Evolutionary conservation across 108 stramenopile species (phyloP).

Genomic region (Cyclotella cryptica): DNA sequence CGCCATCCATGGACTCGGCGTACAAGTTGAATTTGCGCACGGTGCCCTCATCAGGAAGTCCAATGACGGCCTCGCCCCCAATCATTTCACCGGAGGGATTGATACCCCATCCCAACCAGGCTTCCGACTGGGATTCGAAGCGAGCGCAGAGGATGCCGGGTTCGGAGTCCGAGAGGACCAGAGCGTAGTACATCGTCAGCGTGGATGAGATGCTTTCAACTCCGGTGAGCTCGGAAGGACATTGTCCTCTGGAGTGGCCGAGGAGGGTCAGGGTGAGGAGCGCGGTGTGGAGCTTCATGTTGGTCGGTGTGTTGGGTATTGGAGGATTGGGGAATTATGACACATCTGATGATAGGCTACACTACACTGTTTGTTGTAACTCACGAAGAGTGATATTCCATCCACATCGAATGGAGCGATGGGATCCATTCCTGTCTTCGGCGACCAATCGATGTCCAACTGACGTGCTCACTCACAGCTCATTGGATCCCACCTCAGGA

Average conservation of each 20-base stretch:
- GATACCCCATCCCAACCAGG: slow-evolving; percentile 33
- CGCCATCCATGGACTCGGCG: neutral
- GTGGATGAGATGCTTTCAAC: neutral
- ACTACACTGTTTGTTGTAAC: too few species aligned
- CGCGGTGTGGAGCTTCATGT: slow-evolving; percentile 11
- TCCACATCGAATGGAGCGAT: too few species aligned
- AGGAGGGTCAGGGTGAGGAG: slow-evolving; percentile 4
- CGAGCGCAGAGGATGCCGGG: slow-evolving; percentile 30
- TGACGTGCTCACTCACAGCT: too few species aligned
- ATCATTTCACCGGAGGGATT: slow-evolving; percentile 19
- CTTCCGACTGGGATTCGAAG: slow-evolving; percentile 13
- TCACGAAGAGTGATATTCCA: too few species aligned
- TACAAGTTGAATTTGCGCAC: slow-evolving; percentile 27
- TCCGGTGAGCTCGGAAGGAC: slow-evolving; percentile 1
- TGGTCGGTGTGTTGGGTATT: neutral
- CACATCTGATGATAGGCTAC: too few species aligned
- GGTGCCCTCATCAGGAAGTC: slow-evolving; percentile 22
- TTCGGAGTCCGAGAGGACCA: slow-evolving; percentile 14
- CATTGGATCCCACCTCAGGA: too few species aligned
- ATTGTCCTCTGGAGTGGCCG: neutral
- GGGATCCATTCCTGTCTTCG: too few species aligned
- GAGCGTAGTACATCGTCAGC: slow-evolving; percentile 21
- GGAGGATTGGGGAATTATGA: neutral
- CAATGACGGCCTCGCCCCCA: slow-evolving; percentile 26
- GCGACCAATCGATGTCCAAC: too few species aligned